Conservation (phyloP, 495 filamentous ascomycete genomes). For the Astrothelium macrocarpum region DNA sequence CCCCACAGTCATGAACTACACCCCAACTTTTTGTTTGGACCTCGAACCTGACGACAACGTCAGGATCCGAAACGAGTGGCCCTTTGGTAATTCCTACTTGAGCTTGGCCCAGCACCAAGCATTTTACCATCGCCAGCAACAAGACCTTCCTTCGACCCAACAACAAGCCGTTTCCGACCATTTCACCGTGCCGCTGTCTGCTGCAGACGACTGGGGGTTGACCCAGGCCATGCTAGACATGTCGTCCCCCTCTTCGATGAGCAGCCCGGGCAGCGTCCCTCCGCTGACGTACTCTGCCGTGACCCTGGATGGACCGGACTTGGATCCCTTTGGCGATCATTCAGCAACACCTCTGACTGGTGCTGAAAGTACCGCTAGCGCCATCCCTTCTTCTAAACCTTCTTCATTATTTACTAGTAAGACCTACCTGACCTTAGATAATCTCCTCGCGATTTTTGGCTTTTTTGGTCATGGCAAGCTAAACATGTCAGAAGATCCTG, state of each 20-base stretch:
- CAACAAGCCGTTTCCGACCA: background rate
- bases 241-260: constrained; percentile 3
- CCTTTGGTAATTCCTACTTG: background rate
- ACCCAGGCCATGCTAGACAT: background rate
- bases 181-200: background rate
- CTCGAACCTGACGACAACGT: background rate
- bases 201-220: background rate
- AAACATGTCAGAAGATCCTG: background rate
- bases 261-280: background rate
- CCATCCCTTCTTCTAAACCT: constrained; percentile 2
- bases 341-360: background rate
- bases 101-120: constrained; percentile 5
- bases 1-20: background rate
- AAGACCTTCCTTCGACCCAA: background rate
- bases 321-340: background rate
- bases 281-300: constrained; percentile 5
- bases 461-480: background rate
- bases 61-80: background rate
- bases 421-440: background rate
- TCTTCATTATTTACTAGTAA: constrained; percentile 5
- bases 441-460: background rate
- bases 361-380: background rate
- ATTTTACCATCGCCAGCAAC: background rate
- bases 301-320: constrained; percentile 2
- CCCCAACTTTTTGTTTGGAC: background rate